These are phyloP conservation scores for Microcyclosporella mali DNA, from an alignment of 2,329 filamentous ascomycete genomes.

Conservation along the genomic window DNA sequence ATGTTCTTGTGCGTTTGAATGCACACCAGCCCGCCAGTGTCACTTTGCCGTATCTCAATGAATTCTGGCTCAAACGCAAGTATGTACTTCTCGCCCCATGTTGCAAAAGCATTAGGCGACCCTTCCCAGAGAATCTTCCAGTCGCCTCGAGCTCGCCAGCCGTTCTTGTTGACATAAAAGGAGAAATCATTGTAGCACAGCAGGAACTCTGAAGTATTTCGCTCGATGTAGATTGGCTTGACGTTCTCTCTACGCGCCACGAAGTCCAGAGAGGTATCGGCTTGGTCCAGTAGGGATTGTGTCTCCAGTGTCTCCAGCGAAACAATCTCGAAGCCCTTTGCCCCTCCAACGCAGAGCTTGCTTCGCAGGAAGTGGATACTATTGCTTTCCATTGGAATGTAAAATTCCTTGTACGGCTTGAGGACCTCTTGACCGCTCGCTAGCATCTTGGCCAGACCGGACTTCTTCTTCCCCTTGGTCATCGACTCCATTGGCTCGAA, in stretches of 20 bases:
- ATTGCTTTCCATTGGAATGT: slow-evolving; percentile 96
- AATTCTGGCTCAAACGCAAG: slow-evolving; percentile 96
- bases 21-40: slow-evolving; percentile 83
- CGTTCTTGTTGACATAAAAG: slow-evolving; percentile 98
- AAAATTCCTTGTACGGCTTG: slow-evolving; percentile 97
- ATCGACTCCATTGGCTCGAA: slow-evolving; percentile 95
- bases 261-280: slow-evolving; percentile 95
- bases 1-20: slow-evolving; percentile 96
- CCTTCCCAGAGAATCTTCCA: slow-evolving; percentile 99
- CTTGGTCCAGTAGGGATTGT: slow-evolving; percentile 92
- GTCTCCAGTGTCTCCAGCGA: slow-evolving; percentile 96
- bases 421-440: slow-evolving; percentile 87
- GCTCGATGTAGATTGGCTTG: slow-evolving; percentile 93
- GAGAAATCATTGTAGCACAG: slow-evolving; percentile 98
- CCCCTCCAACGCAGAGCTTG: slow-evolving; percentile 93
- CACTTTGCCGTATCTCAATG: slow-evolving; percentile 92
- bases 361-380: slow-evolving; percentile 96
- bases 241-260: slow-evolving; percentile 81
- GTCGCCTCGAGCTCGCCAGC: slow-evolving; percentile 90
- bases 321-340: slow-evolving; percentile 93
- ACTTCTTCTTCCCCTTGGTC: slow-evolving; percentile 77
- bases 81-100: slow-evolving; percentile 88
- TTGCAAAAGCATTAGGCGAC: slow-evolving; percentile 80
- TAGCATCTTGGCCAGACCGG: slow-evolving; percentile 93
- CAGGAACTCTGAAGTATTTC: slow-evolving; percentile 92